Base-by-base conservation (phyloP, 352 stramenopile genomes). In the Phytophthora cryptogea region DNA sequence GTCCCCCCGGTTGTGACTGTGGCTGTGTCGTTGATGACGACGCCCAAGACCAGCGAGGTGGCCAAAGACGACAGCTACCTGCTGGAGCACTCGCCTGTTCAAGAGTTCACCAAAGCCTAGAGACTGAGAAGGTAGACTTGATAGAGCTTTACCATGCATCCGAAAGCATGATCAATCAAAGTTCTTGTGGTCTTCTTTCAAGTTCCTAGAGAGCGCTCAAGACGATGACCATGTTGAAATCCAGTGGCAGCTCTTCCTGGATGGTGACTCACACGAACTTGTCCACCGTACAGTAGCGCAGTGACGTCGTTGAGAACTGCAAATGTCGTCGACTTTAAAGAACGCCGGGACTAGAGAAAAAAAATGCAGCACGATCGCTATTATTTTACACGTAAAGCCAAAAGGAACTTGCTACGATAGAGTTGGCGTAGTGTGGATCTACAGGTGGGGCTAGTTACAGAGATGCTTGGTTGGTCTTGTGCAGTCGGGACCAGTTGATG, bases 1-100 rank as follows among this genome's bases (percentile, higher is more conserved):
- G 63, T 89, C 14, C 80, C 80, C 28, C 66, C 68, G 6, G 40
- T 68, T 9, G 68, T 68, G 20, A 89, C 80, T 3, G 43, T 87
- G 28, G 68, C 28, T 11, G 66, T 86, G 27, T 87, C 80, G 58
- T 52, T 89, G 41, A 49, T 64, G 36, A 35, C 74, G 36, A 31
- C 74, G 37, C 67, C 72, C 7, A 36, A 37, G 9, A 47, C 58
- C 30, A 59, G 48, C 43, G 62, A 70, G n/a, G 27, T 20, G 6
- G 26, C 45, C 16, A 56, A 39, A 39, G 56, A 57, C 26, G 39
- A 39, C 33, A 50, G 42, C 56, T 64, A 64, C 56, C 32, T 64
- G 48, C 47, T 64, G 11, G 39, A 51, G 39, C 56, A 50, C 39
- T 64, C 56, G 11, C 56, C 56, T 10, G 33, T 52, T 30, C 46